phyloP scores from a whole-genome alignment of 1,284 basidiomycete genomes.

The Leccinum subrobustum region DNA sequence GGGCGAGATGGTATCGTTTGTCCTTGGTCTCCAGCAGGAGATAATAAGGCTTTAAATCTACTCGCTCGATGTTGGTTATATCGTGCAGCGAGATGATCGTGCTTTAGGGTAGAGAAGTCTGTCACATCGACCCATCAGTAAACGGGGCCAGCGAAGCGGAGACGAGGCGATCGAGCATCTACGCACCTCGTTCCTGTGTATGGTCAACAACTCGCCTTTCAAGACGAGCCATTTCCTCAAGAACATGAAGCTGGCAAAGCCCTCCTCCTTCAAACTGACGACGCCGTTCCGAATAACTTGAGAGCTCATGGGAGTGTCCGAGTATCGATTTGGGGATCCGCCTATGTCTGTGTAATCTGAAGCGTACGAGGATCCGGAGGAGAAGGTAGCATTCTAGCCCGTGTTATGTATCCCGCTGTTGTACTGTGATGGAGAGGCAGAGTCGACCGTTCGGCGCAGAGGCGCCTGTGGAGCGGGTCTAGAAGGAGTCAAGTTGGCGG shows the following conservation, averaged over 20 bases:
- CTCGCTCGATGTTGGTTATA: constrained; percentile 85
- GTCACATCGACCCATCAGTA: constrained; percentile 12
- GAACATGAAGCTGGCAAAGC: constrained; percentile 91
- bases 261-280: constrained; percentile 87
- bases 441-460: constrained; percentile 44
- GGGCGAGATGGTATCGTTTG: constrained; percentile 72
- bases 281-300: constrained; percentile 64
- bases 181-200: constrained; percentile 71
- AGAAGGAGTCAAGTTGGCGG: constrained; percentile 51
- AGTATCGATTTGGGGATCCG: constrained; percentile 65
- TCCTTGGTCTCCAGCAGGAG: constrained; percentile 86
- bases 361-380: constrained; percentile 58
- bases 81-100: constrained; percentile 68
- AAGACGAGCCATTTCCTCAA: constrained; percentile 89
- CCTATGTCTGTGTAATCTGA: constrained; percentile 71
- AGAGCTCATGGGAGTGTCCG: constrained; percentile 38
- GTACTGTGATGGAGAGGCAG: constrained; percentile 32
- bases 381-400: constrained; percentile 60
- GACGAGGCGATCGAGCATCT: not conserved
- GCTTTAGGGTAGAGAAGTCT: constrained; percentile 67
- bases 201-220: constrained; percentile 75
- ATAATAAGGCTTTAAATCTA: constrained; percentile 92
- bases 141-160: constrained; percentile 14
- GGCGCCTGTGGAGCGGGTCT: constrained; percentile 70
- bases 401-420: constrained; percentile 46